These are phyloP conservation scores for Calocybe cyanea DNA, from an alignment of 768 basidiomycete genomes.

Conservation along the genomic window DNA sequence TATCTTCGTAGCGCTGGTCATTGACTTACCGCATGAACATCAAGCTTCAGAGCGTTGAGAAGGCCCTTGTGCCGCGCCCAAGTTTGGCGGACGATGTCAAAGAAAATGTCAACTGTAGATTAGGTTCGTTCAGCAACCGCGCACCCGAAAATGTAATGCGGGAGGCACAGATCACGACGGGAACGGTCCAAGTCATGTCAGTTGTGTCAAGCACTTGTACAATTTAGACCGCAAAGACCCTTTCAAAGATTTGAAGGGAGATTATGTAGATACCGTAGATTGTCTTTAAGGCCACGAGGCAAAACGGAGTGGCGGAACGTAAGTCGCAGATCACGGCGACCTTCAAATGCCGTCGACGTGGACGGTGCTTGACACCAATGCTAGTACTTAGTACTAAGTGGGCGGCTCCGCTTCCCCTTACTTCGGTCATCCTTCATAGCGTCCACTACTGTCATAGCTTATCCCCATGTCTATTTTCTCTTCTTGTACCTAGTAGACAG, in stretches of 20 bases:
- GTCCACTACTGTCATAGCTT: not conserved
- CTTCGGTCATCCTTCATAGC: too few relatives aligned
- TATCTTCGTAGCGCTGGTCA: slow-evolving; percentile 3
- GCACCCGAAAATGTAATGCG: slow-evolving; percentile 14
- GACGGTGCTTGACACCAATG: too few relatives aligned
- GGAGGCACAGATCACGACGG: slow-evolving; percentile 22
- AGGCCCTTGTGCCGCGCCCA: slow-evolving; percentile 11
- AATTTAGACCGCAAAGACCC: too few relatives aligned
- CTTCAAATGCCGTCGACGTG: too few relatives aligned
- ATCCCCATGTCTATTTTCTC: slow-evolving; percentile 6
- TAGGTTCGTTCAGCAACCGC: slow-evolving; percentile 9
- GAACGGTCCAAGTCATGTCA: slow-evolving; percentile 21
- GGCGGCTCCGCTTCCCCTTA: too few relatives aligned
- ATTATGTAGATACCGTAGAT: too few relatives aligned
- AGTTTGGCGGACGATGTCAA: slow-evolving; percentile 9
- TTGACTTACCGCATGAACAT: slow-evolving; percentile 13
- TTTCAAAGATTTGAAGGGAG: too few relatives aligned
- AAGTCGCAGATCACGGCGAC: too few relatives aligned
- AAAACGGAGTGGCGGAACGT: too few relatives aligned
- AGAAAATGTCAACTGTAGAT: slow-evolving; percentile 17
- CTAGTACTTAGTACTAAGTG: too few relatives aligned
- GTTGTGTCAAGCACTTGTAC: too few relatives aligned
- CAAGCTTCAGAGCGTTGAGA: slow-evolving; percentile 10
- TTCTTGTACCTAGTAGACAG: slow-evolving; percentile 9
- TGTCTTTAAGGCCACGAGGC: too few relatives aligned